Percentiles rank a stretch among this genome's conserved stretches.
These are phyloP conservation scores for Fonsecaea pugnacius DNA, from an alignment of 2,329 filamentous ascomycete species.

Conservation along the genomic window DNA sequence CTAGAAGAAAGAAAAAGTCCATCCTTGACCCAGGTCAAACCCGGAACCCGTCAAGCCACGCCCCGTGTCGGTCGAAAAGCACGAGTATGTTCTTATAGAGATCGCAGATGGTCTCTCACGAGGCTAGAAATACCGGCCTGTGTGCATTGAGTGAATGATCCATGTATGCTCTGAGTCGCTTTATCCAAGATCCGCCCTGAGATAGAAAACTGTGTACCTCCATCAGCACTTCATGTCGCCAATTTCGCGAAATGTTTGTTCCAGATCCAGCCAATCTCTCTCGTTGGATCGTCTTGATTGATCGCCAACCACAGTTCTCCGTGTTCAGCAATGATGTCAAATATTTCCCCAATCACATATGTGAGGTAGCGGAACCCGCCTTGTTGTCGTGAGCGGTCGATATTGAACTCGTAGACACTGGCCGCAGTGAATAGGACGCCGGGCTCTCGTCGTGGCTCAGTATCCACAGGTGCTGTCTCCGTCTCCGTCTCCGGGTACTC, in stretches of 20 bases:
- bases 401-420: conserved; percentile 95
- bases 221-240: conserved; percentile 37
- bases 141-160: neutral
- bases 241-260: conserved; percentile 88
- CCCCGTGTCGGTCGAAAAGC: neutral
- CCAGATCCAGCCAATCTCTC: conserved; percentile 96
- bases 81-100: neutral
- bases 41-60: neutral
- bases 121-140: neutral
- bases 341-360: conserved; percentile 93
- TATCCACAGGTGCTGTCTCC: conserved; percentile 34
- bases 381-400: conserved; percentile 86
- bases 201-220: neutral
- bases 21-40: neutral
- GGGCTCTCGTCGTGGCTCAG: conserved; percentile 47
- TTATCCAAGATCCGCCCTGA: conserved; percentile 12
- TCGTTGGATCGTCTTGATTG: conserved; percentile 86
- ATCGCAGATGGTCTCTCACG: neutral
- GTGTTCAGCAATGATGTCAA: conserved; percentile 92
- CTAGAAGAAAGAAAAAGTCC: neutral
- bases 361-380: conserved; percentile 95
- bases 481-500: conserved; percentile 57
- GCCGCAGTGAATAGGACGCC: conserved; percentile 88
- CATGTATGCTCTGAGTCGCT: neutral
- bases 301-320: conserved; percentile 96